Conservation (phyloP, 1,284 basidiomycete species). For the Ceratobasidium sp. region DNA sequence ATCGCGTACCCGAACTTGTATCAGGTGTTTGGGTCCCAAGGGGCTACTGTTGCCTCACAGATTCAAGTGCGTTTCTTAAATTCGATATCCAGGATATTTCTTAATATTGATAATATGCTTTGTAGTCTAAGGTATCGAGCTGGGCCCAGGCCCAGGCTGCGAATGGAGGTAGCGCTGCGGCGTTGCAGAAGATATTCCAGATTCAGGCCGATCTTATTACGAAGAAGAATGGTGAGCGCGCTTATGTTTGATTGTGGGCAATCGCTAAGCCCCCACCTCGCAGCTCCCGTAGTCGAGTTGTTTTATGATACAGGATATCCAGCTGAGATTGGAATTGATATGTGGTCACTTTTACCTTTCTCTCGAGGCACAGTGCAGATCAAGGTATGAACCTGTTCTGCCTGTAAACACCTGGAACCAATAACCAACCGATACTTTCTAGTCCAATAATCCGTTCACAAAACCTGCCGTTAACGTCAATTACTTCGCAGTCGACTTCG, state of each 20-base stretch:
- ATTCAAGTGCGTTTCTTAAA: slow-evolving; percentile 51
- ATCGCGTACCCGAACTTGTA: slow-evolving; percentile 65
- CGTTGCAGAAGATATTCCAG: slow-evolving; percentile 61
- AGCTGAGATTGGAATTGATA: slow-evolving; percentile 63
- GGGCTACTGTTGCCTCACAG: slow-evolving; percentile 6
- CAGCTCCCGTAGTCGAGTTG: slow-evolving; percentile 64
- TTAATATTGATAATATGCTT: slow-evolving; percentile 53
- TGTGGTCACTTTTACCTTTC: slow-evolving; percentile 70
- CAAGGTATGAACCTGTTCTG: slow-evolving; percentile 55
- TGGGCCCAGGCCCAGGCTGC: slow-evolving; percentile 63
- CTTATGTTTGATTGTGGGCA: slow-evolving; percentile 34
- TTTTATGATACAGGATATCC: slow-evolving; percentile 61
- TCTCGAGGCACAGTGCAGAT: slow-evolving; percentile 66
- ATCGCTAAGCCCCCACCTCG: background rate
- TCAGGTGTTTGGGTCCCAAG: slow-evolving; percentile 54
- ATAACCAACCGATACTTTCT: background rate
- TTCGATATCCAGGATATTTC: no score
- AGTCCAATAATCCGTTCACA: slow-evolving; percentile 64
- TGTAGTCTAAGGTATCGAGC: slow-evolving; percentile 5
- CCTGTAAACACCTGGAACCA: background rate
- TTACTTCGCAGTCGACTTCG: slow-evolving; percentile 65
- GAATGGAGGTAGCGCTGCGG: slow-evolving; percentile 58
- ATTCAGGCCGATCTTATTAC: slow-evolving; percentile 64
- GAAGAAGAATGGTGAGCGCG: slow-evolving; percentile 59
- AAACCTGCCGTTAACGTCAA: slow-evolving; percentile 65